phyloP scores from a whole-genome alignment of 1,284 basidiomycete species.

The Stygiomarasmius scandens region DNA sequence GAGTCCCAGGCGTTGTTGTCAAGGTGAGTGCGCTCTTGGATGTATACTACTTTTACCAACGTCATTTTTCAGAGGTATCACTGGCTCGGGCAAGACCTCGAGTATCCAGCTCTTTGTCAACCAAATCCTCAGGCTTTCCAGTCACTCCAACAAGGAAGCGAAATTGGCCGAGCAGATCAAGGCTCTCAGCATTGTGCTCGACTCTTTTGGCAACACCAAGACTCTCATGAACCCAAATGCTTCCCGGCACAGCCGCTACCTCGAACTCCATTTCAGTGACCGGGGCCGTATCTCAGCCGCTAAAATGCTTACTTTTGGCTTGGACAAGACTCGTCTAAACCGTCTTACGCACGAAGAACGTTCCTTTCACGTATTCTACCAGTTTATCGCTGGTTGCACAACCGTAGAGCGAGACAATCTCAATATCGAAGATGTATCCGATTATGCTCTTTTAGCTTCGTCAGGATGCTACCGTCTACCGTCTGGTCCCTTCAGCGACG shows the following conservation, averaged over 20 bases:
- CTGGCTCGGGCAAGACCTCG: slow-evolving; percentile 86
- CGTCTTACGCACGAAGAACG: slow-evolving; percentile 84
- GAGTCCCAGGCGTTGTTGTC: slow-evolving; percentile 83
- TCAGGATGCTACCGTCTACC: slow-evolving; percentile 87
- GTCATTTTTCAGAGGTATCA: slow-evolving; percentile 69
- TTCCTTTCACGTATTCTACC: slow-evolving; percentile 93
- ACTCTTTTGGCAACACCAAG: slow-evolving; percentile 90
- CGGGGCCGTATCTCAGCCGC: slow-evolving; percentile 77
- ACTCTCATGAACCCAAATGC: slow-evolving; percentile 87
- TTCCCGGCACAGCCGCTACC: slow-evolving; percentile 82
- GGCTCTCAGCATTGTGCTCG: slow-evolving; percentile 75
- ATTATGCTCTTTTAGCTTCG: slow-evolving; percentile 81
- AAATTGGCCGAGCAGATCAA: slow-evolving; percentile 79
- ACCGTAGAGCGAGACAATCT: slow-evolving; percentile 77
- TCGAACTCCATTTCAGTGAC: slow-evolving; percentile 88
- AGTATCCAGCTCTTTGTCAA: slow-evolving; percentile 75
- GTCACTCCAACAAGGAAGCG: slow-evolving; percentile 76
- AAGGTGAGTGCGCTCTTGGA: slow-evolving; percentile 55
- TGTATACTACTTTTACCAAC: slow-evolving; percentile 6
- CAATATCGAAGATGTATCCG: slow-evolving; percentile 80
- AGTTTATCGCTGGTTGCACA: slow-evolving; percentile 84
- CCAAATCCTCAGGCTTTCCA: slow-evolving; percentile 81
- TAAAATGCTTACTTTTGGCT: slow-evolving; percentile 81
- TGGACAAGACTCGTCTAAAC: slow-evolving; percentile 84
- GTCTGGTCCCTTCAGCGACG: slow-evolving; percentile 83